Evolutionary conservation across 352 stramenopile species (phyloP), one percentile per base, ranked within the genome.

Genomic region (Phytopythium vexans): DNA sequence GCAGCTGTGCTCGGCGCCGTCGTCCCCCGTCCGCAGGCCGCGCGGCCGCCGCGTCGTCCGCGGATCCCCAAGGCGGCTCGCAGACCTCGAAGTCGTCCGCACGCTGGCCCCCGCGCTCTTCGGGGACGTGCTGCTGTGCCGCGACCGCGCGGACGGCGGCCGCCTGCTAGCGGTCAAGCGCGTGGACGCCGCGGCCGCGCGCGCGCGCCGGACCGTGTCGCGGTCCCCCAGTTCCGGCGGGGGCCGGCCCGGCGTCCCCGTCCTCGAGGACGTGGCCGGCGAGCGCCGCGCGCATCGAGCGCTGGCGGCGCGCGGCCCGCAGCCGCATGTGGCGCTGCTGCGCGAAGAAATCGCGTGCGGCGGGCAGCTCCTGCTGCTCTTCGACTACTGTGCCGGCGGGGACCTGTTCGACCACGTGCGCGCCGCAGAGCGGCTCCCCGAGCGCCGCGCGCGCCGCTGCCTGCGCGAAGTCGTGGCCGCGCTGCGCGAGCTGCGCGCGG

Each of bases 331-430:
- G 41, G 21, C 85, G 47, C 57, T 80, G 35, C 40, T 87, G 33
- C 61, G 77, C 34, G 68, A 80, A 50, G 72, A 82, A 46, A 55
- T 82, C 52, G 50, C 68, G 41, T 71, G 60, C 35, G 52, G 54
- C 34, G 67, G 70, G 41, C 59, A 61, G 41, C 48, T 82, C 16
- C 77, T 79, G 49, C 60, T 84, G 33, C 58, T 87, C 14, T 82
- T 87, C 41, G 71, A 78, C 4, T 85, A 71, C 43, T 87, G 74
- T 58, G 64, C 61, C 0, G 56, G 64, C 11, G 76, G 76, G n/a
- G 76, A 87, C 49, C 45, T 87, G 15, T 82, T 83, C 52, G 66
- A 83, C 51, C 52, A 71, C 3, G 66, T 85, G 46, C 68, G 68
- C n/a, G 31, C 63, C 8, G 52, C 66, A 9, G 68, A 63, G 6